phyloP scores from a whole-genome alignment of 192 early-diverging fungal species.

The Mortierella antarctica region DNA sequence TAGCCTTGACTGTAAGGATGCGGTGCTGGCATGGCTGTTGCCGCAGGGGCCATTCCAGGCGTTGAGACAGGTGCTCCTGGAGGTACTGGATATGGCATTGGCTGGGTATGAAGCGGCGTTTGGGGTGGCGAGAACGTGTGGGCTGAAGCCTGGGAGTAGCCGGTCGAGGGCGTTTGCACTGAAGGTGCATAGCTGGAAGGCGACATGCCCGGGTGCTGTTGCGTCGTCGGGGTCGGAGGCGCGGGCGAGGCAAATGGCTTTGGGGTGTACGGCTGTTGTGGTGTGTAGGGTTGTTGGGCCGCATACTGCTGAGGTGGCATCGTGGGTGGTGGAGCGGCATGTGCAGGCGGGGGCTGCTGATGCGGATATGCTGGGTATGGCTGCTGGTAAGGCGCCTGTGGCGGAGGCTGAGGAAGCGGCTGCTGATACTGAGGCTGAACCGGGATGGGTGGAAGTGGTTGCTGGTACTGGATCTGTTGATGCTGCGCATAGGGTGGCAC shows the following conservation, averaged over 20 bases:
- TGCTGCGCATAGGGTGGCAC: background rate
- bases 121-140: constrained; percentile 11
- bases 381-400: constrained; percentile 4
- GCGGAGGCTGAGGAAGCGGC: background rate
- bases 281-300: background rate
- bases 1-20: constrained; percentile 51
- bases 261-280: constrained; percentile 9
- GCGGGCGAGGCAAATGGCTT: background rate
- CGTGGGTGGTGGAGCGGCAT: background rate
- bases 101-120: constrained; percentile 14
- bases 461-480: background rate
- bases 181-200: background rate
- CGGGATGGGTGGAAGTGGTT: background rate
- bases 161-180: background rate
- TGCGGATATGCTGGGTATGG: constrained; percentile 5
- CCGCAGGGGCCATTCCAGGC: background rate
- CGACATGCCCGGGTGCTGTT: background rate
- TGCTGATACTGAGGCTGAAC: background rate
- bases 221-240: background rate
- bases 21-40: background rate
- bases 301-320: no score
- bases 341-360: background rate
- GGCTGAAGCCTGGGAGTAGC: constrained; percentile 5
- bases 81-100: background rate
- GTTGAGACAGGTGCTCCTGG: background rate